Evolutionary conservation across 75 land plant species (phyloP).

Genomic region (Selaginella tamariscina): DNA sequence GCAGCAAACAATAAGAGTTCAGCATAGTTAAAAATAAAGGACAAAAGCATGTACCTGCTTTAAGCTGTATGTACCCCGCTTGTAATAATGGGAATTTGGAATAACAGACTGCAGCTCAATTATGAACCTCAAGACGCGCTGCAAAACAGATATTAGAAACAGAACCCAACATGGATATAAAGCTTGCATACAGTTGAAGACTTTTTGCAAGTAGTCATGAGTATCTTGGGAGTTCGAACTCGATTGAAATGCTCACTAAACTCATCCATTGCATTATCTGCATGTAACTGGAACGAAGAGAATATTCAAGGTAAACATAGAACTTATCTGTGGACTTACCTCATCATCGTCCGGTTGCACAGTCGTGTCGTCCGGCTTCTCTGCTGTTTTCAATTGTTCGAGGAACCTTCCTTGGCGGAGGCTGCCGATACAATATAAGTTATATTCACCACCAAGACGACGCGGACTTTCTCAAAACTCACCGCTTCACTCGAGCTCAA

Average conservation of each 20-base stretch:
- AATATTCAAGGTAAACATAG: not conserved
- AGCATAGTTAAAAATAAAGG: not conserved
- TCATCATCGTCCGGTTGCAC: constrained; percentile 85
- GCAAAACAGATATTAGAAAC: constrained; percentile 11
- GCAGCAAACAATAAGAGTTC: constrained; percentile 4
- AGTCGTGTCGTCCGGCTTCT: constrained; percentile 79
- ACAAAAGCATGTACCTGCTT: constrained; percentile 44
- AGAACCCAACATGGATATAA: not conserved
- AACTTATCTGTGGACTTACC: constrained; percentile 22
- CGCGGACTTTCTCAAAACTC: not conserved
- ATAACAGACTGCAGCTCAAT: constrained; percentile 55
- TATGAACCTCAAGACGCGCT: constrained; percentile 64
- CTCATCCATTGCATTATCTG: constrained; percentile 69
- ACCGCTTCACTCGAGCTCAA: constrained; percentile 89
- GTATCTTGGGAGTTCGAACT: constrained; percentile 40
- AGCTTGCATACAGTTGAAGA: constrained; percentile 50
- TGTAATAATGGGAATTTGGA: constrained; percentile 77
- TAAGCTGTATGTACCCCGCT: constrained; percentile 75
- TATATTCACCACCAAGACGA: not conserved
- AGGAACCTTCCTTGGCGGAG: constrained; percentile 51
- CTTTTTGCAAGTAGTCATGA: constrained; percentile 69
- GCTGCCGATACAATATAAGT: constrained; percentile 26
- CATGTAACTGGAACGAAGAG: constrained; percentile 44
- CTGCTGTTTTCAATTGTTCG: constrained; percentile 86
- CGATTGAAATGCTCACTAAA: constrained; percentile 49